Evolutionary conservation across 1,284 basidiomycete genomes (phyloP).

Genomic region (Leccinum fallax): DNA sequence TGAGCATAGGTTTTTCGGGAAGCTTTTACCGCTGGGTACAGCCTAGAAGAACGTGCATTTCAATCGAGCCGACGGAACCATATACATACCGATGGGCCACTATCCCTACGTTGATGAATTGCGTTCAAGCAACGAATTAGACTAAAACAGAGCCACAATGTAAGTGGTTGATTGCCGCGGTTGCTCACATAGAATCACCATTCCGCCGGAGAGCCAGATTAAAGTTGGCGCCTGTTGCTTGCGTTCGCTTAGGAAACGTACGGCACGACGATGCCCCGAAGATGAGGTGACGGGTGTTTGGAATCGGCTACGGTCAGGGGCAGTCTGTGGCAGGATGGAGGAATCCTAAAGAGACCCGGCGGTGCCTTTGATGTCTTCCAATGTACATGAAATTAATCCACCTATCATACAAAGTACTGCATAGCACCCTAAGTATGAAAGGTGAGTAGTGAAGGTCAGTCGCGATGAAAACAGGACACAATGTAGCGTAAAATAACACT

Average conservation of each 20-base stretch:
- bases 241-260: not conserved
- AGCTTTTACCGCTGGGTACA: not conserved
- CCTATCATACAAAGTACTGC: constrained; percentile 36
- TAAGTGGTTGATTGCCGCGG: not conserved
- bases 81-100: not conserved
- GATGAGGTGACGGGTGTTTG: not conserved
- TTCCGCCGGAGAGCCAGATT: not conserved
- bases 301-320: not conserved
- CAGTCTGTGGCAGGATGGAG: not conserved
- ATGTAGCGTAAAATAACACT: constrained; percentile 30
- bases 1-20: not conserved
- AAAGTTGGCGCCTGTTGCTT: not conserved
- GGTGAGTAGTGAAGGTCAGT: constrained; percentile 5
- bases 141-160: not conserved
- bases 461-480: not conserved
- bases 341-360: not conserved
- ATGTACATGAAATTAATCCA: constrained; percentile 9
- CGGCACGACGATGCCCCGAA: not conserved
- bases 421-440: constrained; percentile 28
- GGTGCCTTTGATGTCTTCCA: not conserved
- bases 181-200: not conserved
- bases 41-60: not conserved
- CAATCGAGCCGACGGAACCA: not conserved
- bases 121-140: not conserved
- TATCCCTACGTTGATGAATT: not conserved